These are phyloP conservation scores for Aegilops longissima DNA, from an alignment of 176 grass and related monocot species.

Conservation along the genomic window DNA sequence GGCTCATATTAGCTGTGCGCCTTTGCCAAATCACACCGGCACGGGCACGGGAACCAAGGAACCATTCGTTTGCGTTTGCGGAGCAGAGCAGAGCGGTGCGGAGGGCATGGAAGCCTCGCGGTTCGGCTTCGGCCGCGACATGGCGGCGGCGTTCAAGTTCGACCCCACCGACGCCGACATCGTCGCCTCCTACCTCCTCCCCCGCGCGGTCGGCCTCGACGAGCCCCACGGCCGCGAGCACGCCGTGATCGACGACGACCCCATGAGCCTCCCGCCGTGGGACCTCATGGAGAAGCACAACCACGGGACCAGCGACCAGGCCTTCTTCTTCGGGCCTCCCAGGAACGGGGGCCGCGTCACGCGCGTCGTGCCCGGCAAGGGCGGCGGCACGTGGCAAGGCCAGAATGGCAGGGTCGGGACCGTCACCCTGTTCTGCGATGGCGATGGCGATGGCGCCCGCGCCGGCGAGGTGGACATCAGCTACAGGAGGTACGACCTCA, in stretches of 20 bases:
- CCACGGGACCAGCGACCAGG: neutral
- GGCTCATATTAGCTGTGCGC: no score
- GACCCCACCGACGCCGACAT: slow-evolving; percentile 14
- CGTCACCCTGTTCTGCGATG: neutral
- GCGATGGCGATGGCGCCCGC: no score
- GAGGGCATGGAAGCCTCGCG: slow-evolving; percentile 5
- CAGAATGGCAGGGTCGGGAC: neutral
- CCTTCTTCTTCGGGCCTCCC: slow-evolving; percentile 14
- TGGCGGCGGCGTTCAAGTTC: neutral
- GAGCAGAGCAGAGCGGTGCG: no score
- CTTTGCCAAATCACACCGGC: no score
- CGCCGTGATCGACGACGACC: slow-evolving; percentile 11
- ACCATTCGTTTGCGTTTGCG: no score
- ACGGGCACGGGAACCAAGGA: no score
- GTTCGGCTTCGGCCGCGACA: neutral
- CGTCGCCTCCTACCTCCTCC: slow-evolving; percentile 11
- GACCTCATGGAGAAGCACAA: neutral
- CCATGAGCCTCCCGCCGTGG: slow-evolving; percentile 7
- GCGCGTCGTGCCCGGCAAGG: neutral
- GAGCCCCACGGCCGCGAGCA: neutral
- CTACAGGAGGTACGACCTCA: neutral
- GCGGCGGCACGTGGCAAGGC: neutral
- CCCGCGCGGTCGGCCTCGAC: neutral
- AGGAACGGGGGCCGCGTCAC: neutral
- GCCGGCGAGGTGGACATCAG: neutral